Evolutionary conservation across 495 filamentous ascomycete genomes (phyloP).

Genomic region (Xylaria telfairii): DNA sequence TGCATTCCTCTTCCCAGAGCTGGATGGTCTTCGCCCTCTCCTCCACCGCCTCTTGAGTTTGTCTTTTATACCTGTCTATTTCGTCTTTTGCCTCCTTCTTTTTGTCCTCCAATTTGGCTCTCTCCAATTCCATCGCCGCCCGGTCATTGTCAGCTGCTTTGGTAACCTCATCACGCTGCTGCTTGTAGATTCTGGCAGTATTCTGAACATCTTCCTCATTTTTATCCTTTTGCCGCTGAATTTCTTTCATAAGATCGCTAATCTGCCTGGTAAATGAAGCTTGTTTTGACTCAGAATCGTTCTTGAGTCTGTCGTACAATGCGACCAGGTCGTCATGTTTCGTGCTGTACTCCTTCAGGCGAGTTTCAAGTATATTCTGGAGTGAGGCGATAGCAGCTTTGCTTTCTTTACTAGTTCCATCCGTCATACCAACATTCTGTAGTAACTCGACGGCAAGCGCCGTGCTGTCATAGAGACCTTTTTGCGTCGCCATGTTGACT

Average conservation of each 20-base stretch:
- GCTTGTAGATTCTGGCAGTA: neutral
- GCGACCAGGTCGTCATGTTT: neutral
- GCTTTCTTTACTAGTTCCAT: too few relatives aligned
- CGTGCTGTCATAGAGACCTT: neutral
- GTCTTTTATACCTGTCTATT: neutral
- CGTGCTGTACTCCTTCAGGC: neutral
- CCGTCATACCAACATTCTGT: neutral
- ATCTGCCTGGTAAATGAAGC: neutral
- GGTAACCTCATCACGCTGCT: neutral
- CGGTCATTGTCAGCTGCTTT: neutral
- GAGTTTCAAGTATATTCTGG: neutral
- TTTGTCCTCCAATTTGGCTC: neutral
- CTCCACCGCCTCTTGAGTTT: neutral
- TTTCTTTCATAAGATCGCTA: neutral
- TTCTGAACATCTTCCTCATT: neutral
- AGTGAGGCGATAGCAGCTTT: neutral
- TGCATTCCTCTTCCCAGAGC: neutral
- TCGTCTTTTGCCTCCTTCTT: neutral
- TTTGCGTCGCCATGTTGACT: constrained; percentile 10
- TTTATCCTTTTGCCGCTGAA: neutral
- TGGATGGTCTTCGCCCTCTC: neutral
- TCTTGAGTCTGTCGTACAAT: neutral
- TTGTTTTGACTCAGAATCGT: neutral
- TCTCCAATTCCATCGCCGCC: neutral
- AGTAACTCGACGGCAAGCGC: neutral